Conservation (phyloP, 345 rosid genomes). For the Brassica juncea region DNA sequence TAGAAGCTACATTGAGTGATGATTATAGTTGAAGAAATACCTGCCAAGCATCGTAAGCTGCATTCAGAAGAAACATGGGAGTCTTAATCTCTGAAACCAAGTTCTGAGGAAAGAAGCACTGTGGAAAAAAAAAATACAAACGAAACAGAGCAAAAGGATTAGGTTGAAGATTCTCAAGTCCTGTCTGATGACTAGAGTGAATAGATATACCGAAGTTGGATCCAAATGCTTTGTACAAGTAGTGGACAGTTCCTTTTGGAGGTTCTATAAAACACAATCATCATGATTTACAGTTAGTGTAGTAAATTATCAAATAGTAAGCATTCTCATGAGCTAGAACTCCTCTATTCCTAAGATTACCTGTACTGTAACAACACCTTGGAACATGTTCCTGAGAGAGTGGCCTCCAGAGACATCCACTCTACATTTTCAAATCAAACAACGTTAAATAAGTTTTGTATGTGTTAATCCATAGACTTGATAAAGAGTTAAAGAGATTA, state of each 20-base stretch:
- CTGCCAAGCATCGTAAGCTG: conserved; percentile 92
- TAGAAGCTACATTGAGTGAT: neutral
- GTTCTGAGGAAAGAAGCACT: conserved; percentile 95
- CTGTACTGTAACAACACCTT: conserved; percentile 81
- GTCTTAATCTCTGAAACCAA: conserved; percentile 62
- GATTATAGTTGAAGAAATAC: conserved; percentile 33
- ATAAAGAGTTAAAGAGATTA: conserved; percentile 29
- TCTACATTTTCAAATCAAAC: conserved; percentile 44
- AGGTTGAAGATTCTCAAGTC: conserved; percentile 35
- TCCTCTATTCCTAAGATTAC: conserved; percentile 36
- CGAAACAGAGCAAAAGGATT: conserved; percentile 7
- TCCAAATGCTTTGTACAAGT: conserved; percentile 67
- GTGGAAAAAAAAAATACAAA: conserved; percentile 4
- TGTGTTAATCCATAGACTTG: no score
- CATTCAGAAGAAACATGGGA: conserved; percentile 75
- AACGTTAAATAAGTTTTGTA: neutral
- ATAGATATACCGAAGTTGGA: conserved; percentile 68
- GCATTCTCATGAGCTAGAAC: neutral
- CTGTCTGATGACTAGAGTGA: conserved; percentile 3
- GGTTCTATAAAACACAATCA: conserved; percentile 44
- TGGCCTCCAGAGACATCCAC: conserved; percentile 81
- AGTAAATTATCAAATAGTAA: neutral
- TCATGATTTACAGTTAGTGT: neutral
- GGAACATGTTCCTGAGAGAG: conserved; percentile 61
- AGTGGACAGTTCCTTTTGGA: conserved; percentile 66